Evolutionary conservation across 2,329 filamentous ascomycete genomes (phyloP), one percentile per base, ranked within the genome.

Genomic region (Ambrosiella cleistominuta): DNA sequence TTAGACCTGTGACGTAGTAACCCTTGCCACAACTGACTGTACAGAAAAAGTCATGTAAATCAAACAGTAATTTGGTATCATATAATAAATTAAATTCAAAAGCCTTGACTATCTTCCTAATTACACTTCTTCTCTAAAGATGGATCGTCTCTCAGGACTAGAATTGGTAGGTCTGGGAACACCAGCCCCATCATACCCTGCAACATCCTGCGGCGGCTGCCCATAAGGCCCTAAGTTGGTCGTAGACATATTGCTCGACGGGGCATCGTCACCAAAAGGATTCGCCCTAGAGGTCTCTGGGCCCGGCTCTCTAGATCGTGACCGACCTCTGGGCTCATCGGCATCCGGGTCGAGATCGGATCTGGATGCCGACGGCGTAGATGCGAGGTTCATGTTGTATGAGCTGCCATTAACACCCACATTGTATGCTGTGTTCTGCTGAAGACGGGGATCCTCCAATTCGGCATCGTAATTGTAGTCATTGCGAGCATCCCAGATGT

Each of bases 401-500:
- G 72, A 69, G 49, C 68, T 68, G 57, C 69, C 71, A 62, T 69
- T 71, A 61, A 67, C 49, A n/a, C 51, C 51, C 15, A 11, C 15
- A 67, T 60, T 56, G 13, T 57, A 54, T 9, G 50, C n/a, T 9
- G 59, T 60, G 51, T 57, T 54, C 38, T 60, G 57, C 15, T 57
- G 55, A 47, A 60, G 51, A 8, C 59, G 59, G 27, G 15, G 8
- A 9, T 60, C 56, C 15, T 57, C 59, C 17, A 57, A 38, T 19
- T 60, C 59, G 37, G 55, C 51, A 38, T 61, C 59, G 47, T 72
- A 71, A 1, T 78, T 79, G 66, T 83, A 82, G 66, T 85, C 82
- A 15, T 83, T 80, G 61, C 86, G 75, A 62, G 86, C 71, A 70
- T 93, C 87, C 88, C 88, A 95, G 1, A 87, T 86, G 66, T 90